Evolutionary conservation across 1,284 basidiomycete genomes (phyloP).

Genomic region (Mycena sp.): DNA sequence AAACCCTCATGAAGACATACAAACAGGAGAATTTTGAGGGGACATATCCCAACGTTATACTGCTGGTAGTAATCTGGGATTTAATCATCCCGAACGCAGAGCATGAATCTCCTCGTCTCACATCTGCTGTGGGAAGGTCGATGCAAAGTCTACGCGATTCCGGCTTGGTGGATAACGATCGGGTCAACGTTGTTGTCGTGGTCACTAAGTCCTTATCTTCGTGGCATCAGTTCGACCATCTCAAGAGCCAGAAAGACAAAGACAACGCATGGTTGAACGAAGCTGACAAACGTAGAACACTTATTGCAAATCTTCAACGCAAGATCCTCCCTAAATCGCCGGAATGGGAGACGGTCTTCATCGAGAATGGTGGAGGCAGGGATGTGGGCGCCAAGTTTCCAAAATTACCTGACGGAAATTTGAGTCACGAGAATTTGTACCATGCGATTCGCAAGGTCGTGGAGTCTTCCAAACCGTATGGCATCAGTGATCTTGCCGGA

Average conservation of each 20-base stretch:
- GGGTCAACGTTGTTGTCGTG: conserved; percentile 19
- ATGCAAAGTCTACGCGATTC: conserved; percentile 20
- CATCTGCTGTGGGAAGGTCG: conserved; percentile 18
- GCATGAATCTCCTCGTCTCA: conserved; percentile 7
- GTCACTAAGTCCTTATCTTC: conserved; percentile 25
- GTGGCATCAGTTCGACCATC: conserved; percentile 17
- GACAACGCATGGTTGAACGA: not conserved
- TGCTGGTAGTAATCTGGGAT: conserved; percentile 22
- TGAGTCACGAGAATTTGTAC: conserved; percentile 7
- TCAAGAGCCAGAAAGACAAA: not conserved
- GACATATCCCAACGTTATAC: conserved; percentile 21
- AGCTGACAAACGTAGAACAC: not conserved
- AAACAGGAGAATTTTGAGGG: conserved; percentile 13
- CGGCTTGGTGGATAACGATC: conserved; percentile 20
- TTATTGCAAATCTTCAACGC: conserved; percentile 1
- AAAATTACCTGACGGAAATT: not conserved
- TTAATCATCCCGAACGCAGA: conserved; percentile 14
- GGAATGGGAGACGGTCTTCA: conserved; percentile 11
- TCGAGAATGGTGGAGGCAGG: conserved; percentile 17
- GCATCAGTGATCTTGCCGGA: conserved; percentile 3
- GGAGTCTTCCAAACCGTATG: not conserved
- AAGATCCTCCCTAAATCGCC: conserved; percentile 11
- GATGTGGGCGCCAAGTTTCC: conserved; percentile 8
- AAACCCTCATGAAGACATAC: conserved; percentile 15
- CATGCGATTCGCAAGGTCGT: conserved; percentile 7